A percentile compares a stretch with the other conserved stretches of the same genome.
Conservation (phyloP, 2,329 filamentous ascomycete species). For the Thyridium curvatum region DNA sequence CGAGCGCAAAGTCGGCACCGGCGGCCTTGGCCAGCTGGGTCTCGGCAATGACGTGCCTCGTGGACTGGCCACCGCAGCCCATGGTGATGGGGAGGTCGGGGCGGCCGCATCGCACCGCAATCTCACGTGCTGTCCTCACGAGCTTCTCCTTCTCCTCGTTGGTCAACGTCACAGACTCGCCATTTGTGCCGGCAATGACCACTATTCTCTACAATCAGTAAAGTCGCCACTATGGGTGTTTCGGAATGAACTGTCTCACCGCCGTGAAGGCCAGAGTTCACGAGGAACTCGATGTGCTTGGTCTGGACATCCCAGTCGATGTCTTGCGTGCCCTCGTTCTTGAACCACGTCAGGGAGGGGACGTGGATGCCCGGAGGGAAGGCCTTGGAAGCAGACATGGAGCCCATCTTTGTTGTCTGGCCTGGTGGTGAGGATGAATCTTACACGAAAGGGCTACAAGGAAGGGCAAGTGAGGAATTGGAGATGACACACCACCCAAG, state of each 20-base stretch:
- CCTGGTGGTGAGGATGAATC: neutral
- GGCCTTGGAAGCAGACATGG: conserved; percentile 19
- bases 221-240: conserved; percentile 12
- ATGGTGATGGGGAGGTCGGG: conserved; percentile 57
- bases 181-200: conserved; percentile 67
- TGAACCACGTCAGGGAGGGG: conserved; percentile 51
- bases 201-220: conserved; percentile 24
- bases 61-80: conserved; percentile 60
- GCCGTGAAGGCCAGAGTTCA: conserved; percentile 45
- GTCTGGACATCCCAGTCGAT: conserved; percentile 50
- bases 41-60: conserved; percentile 58
- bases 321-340: conserved; percentile 37
- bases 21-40: conserved; percentile 55
- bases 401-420: conserved; percentile 13
- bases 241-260: conserved; percentile 15
- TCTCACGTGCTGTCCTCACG: conserved; percentile 53
- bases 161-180: conserved; percentile 65
- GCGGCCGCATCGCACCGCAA: conserved; percentile 49
- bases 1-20: conserved; percentile 62
- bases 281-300: conserved; percentile 46
- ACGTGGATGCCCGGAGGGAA: conserved; percentile 48
- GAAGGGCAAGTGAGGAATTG: too few relatives aligned
- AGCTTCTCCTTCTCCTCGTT: conserved; percentile 57
- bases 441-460: too few relatives aligned
- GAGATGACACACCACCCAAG: too few relatives aligned